Base-by-base conservation (phyloP, 225 moss, liverwort and hornwort genomes). In the Polytrichum formosum region DNA sequence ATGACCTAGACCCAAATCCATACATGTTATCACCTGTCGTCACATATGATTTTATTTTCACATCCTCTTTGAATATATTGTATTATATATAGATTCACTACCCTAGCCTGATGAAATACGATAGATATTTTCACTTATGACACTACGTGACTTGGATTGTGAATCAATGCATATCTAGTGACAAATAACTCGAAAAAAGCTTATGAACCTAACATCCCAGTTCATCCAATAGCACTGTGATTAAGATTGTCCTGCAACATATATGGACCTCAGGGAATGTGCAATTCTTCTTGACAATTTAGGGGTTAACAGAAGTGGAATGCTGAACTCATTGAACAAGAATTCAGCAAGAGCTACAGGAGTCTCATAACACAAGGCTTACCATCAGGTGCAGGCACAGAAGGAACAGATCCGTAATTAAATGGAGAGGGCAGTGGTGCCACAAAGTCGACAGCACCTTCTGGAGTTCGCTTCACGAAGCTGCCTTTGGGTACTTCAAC, bases 401-500 rank as follows among this genome's bases (percentile, higher is more conserved):
- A 76, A 65, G 89, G 89, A 21, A 89, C 89, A 46, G 89, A 89
- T 28, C 89, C 89, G 17, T 89, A 89, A 73, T 89, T 89, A 67
- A 89, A 89, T 28, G 86, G 89, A 23, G 81, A 86, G 78, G 89
- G 89, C 69, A 89, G 29, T 10, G 89, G 89, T 68, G 72, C 80
- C 56, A 89, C 79, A 61, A 86, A 89, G 62, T 89, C 89, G 17
- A 89, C 70, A 18, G 70, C 76, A 58, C 89, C 89, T 64, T 79
- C 63, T 30, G 86, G 83, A 54, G 80, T 64, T 53, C 89, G 70
- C 79, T 89, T 89, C 79, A 89, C 86, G 30, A 89, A 89, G 70
- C 89, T 89, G 9, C 89, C 86, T 71, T 86, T 83, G 54, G 89
- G 79, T 67, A 89, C 89, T 73, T 89, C 86, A 69, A 89, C 89